Percentiles rank a stretch among this genome's conserved stretches.
phyloP scores from a whole-genome alignment of 1,284 basidiomycete species.

The Trametes sp. region DNA sequence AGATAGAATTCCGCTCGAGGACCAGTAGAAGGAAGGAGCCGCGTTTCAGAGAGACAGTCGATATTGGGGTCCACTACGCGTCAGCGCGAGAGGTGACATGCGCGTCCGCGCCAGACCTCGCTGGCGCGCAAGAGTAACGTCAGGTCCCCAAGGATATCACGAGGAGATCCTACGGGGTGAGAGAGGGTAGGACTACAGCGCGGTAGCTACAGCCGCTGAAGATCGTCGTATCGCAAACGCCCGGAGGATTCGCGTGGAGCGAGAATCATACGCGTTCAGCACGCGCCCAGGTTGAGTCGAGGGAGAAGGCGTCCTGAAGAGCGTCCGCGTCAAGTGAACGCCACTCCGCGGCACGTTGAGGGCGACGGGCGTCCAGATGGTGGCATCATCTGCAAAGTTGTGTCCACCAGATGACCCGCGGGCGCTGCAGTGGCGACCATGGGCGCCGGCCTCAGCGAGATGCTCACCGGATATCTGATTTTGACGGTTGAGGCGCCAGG shows the following conservation, averaged over 20 bases:
- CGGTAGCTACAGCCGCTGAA: too few species aligned
- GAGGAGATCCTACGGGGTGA: too few species aligned
- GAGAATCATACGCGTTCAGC: neutral
- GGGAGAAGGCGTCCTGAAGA: neutral
- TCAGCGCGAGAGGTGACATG: neutral
- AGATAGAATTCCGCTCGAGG: neutral
- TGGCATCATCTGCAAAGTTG: neutral
- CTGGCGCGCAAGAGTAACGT: too few species aligned
- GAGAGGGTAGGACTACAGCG: too few species aligned
- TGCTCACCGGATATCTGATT: neutral
- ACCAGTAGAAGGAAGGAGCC: neutral
- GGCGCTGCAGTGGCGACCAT: neutral
- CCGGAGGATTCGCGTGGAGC: neutral
- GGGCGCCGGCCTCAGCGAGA: neutral
- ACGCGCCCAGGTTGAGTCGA: neutral
- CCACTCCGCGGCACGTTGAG: neutral
- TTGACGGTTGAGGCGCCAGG: neutral
- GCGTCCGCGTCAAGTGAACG: neutral
- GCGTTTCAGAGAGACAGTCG: slow-evolving; percentile 3
- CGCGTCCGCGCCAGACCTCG: neutral
- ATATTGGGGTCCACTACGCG: neutral
- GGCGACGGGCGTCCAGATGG: neutral
- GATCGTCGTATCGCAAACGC: neutral
- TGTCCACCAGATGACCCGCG: neutral
- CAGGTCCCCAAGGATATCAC: too few species aligned